Conservation (phyloP, 768 basidiomycete species). For the Suillus weaverae region DNA sequence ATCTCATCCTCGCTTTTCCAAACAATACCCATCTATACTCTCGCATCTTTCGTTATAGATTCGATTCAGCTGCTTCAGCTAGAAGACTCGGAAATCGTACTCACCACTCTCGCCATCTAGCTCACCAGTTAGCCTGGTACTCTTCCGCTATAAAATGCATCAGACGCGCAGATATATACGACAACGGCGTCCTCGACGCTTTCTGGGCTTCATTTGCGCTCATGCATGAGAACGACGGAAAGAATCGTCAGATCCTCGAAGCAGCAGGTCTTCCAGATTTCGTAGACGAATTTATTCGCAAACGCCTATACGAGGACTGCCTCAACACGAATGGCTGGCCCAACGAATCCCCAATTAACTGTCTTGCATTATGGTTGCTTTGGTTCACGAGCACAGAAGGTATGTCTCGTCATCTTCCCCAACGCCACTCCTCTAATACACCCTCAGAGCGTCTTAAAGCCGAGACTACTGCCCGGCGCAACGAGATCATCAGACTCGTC, state of each 20-base stretch:
- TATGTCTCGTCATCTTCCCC: slow-evolving; percentile 27
- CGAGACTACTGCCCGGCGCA: slow-evolving; percentile 28
- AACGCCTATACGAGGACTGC: slow-evolving; percentile 44
- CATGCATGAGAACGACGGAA: slow-evolving; percentile 67
- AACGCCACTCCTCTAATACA: slow-evolving; percentile 16
- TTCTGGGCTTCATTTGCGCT: slow-evolving; percentile 55
- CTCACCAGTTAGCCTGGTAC: slow-evolving; percentile 41
- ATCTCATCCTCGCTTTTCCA: slow-evolving; percentile 33
- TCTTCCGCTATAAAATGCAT: slow-evolving; percentile 32
- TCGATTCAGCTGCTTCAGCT: slow-evolving; percentile 51
- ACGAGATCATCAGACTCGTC: slow-evolving; percentile 33
- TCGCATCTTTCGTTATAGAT: slow-evolving; percentile 53
- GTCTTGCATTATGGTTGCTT: slow-evolving; percentile 60
- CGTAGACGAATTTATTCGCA: slow-evolving; percentile 44
- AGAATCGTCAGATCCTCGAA: slow-evolving; percentile 58
- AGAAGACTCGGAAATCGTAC: slow-evolving; percentile 49
- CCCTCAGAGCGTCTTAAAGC: slow-evolving; percentile 29
- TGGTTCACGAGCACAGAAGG: slow-evolving; percentile 61
- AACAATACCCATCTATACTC: slow-evolving; percentile 44
- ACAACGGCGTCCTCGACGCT: slow-evolving; percentile 28
- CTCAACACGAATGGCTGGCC: slow-evolving; percentile 54
- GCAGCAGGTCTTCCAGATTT: slow-evolving; percentile 49
- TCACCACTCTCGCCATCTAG: slow-evolving; percentile 39
- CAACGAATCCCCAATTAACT: slow-evolving; percentile 44
- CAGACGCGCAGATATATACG: slow-evolving; percentile 34